Base-by-base conservation (phyloP, 2,329 filamentous ascomycete species). In the Xylaria sp. region DNA sequence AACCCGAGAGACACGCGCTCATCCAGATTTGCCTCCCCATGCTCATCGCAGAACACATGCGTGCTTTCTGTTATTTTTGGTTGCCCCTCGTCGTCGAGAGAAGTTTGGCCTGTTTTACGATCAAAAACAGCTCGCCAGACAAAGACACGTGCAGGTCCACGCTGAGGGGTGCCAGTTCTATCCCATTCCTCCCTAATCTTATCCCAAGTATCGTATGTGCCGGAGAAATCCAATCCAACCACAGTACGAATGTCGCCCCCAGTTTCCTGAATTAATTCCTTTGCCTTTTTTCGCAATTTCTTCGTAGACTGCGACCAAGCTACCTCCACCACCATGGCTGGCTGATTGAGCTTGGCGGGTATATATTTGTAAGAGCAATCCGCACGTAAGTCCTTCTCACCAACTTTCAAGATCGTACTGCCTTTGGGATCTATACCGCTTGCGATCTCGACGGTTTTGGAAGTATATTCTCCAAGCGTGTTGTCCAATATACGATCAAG, bases 51-150 rank as follows among this genome's bases (percentile, higher is more conserved):
- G 20, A 61, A 61, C 11, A 36, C 13, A 36, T 61, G 49, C n/a
- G n/a, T 42, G 13, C 25, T 53, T 53, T 61, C 58, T 22, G 36
- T 45, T 36, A 61, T 61, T 33, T 61, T 33, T 2, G 58, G 58
- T 42, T 44, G 58, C 6, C 58, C 58, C 5, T 61, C 25, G 11
- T 53, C 38, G 27, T 61, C 49, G 13, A 61, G 49, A 53, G 38
- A 42, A 44, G 22, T 5, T 11, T 39, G 15, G n/a, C 58, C 58
- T 15, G 58, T 61, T 53, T 51, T 25, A 17, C 20, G 36, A 36
- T 61, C 45, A 22, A 60, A 61, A 25, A 53, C 58, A 45, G 58
- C 58, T 31, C 58, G 47, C 58, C 58, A 61, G 27, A 61, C 47
- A 36, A 45, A 53, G 38, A 61, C 33, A 36, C 38, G 13, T 2